Conservation (phyloP, 495 filamentous ascomycete species). For the Penicillium paradoxum region DNA sequence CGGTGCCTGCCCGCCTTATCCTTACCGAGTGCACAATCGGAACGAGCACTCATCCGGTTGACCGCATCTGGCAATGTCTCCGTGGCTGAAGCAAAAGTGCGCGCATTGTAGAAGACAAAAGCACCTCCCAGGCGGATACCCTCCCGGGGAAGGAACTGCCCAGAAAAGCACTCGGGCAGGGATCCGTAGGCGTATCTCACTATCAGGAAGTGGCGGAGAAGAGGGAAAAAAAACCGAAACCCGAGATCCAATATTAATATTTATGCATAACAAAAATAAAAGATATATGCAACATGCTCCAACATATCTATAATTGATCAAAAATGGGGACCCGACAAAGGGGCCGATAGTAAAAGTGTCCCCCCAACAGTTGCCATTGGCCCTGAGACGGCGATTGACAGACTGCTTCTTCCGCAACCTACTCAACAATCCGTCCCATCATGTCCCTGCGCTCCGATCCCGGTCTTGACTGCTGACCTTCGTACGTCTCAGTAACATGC, state of each 20-base stretch:
- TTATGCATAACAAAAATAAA: slow-evolving; percentile 7
- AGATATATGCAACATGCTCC: neutral
- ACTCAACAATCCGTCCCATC: slow-evolving; percentile 16
- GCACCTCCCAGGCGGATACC: neutral
- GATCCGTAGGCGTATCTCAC: neutral
- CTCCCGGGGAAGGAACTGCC: neutral
- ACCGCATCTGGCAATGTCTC: neutral
- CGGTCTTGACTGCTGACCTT: slow-evolving; percentile 3
- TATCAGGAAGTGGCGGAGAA: neutral
- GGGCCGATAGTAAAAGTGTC: too few species aligned
- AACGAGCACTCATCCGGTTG: neutral
- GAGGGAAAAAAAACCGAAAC: neutral
- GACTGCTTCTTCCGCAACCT: neutral
- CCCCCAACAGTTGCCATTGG: neutral
- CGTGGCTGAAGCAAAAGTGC: neutral
- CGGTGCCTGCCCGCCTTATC: neutral
- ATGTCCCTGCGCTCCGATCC: neutral
- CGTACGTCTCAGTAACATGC: neutral
- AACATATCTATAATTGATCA: slow-evolving; percentile 3
- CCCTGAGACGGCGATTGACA: neutral
- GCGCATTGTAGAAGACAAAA: neutral
- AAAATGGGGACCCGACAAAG: neutral
- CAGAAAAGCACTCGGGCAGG: neutral
- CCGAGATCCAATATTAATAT: slow-evolving; percentile 1
- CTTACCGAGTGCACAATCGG: neutral